Evolutionary conservation across 768 basidiomycete genomes (phyloP), one percentile per base, ranked within the genome.

Genomic region (Trichaptum fuscoviolaceum): DNA sequence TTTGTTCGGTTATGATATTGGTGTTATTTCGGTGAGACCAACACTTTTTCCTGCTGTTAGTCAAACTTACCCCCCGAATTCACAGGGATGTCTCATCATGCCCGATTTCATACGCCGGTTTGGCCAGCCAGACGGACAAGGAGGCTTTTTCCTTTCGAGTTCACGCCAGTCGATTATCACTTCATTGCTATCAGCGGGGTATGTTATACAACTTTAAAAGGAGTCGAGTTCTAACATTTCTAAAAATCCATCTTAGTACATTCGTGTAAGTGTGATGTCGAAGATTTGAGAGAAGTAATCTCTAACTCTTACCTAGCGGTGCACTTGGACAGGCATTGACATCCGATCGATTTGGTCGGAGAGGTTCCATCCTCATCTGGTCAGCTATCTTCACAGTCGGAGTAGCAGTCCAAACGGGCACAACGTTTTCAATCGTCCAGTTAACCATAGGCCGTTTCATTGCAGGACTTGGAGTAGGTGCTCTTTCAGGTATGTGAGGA

Each of bases 401-500:
- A 0, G 85, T 86, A 26, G 84, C 84, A 1, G 81, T 92, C 65
- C 90, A 92, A 70, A 92, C 90, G 2, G 89, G 79, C 20, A 88
- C 91, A 0, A 78, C 77, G 2, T 78, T 76, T 64, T 86, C 87
- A 0, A 73, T 91, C 35, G 84, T 74, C 0, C 91, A 92, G 72
- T 81, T 94, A 52, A 87, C 86, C 0, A 79, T 89, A 60, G 91
- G 89, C n/a, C 85, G 88, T 4, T 90, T 87, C 67, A 79, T 92
- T 63, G 89, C 91, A 18, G 91, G 91, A 59, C 78, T 93, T 8
- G 91, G 91, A 24, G 91, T 93, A 1, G 90, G 91, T 1, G 87
- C 91, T 1, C 71, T 92, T 62, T 92, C 85, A 67, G 87, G 87
- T 87, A 70, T n/a, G 76, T 66, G 60, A n/a, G 26, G 26, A 42